These are phyloP conservation scores for Papilionanthe hybrid DNA, from an alignment of 116 monocot genomes.

Conservation along the genomic window DNA sequence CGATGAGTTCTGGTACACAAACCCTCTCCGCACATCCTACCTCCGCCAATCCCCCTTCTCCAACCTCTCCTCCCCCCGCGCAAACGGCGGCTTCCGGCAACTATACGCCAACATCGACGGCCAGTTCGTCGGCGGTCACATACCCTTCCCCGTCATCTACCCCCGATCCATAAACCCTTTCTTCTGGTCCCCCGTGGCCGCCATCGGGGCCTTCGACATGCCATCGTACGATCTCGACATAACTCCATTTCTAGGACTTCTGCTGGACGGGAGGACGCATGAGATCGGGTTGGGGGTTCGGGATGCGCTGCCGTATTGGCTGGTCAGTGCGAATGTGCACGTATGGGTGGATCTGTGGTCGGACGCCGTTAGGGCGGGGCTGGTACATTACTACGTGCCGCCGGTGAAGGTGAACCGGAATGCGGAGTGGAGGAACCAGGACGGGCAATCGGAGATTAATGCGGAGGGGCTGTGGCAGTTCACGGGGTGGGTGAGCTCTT, in stretches of 20 bases:
- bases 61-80: conserved; percentile 12
- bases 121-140: conserved; percentile 14
- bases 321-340: conserved; percentile 20
- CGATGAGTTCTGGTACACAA: conserved; percentile 59
- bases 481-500: conserved; percentile 20
- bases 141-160: conserved; percentile 22
- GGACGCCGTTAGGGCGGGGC: conserved; percentile 14
- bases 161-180: conserved; percentile 17
- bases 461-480: conserved; percentile 18
- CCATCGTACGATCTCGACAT: conserved; percentile 20
- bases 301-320: conserved; percentile 16
- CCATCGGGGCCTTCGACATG: conserved; percentile 28
- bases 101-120: conserved; percentile 19
- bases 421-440: conserved; percentile 15
- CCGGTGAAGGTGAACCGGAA: conserved; percentile 21
- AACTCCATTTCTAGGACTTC: conserved; percentile 15
- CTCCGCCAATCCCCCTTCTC: not conserved
- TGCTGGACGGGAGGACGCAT: conserved; percentile 15
- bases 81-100: conserved; percentile 37
- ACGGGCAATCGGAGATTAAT: conserved; percentile 19
- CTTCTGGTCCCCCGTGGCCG: conserved; percentile 25
- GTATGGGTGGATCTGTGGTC: conserved; percentile 24
- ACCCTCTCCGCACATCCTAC: conserved; percentile 39
- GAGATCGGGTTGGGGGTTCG: conserved; percentile 12
- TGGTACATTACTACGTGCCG: conserved; percentile 7